Conservation (phyloP, 441 rosid species). For the Raphanus hybrid region DNA sequence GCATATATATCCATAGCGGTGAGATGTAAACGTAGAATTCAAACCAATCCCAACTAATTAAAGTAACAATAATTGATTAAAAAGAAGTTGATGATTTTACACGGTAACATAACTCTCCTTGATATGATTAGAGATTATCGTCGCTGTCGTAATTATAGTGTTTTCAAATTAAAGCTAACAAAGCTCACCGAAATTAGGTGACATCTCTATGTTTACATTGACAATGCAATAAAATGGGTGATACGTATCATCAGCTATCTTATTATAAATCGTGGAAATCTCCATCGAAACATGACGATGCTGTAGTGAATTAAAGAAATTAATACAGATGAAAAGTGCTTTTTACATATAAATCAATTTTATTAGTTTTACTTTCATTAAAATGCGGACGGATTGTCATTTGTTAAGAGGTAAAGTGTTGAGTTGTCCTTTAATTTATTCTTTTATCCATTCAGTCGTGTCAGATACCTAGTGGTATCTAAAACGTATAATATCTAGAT, state of each 20-base stretch:
- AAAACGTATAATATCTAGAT: constrained; percentile 25
- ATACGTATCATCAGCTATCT: constrained; percentile 2
- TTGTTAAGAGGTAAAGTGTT: neutral
- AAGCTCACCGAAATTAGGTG: constrained; percentile 20
- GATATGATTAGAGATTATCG: constrained; percentile 16
- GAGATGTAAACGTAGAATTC: constrained; percentile 34
- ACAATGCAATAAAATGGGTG: constrained; percentile 28
- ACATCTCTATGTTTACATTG: constrained; percentile 21
- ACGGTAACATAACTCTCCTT: constrained; percentile 32
- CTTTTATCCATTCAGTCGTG: constrained; percentile 13
- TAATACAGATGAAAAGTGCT: neutral
- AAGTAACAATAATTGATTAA: constrained; percentile 31
- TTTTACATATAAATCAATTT: no score
- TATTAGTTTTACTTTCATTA: no score
- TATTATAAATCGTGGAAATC: neutral
- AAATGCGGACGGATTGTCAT: neutral
- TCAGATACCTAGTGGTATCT: constrained; percentile 22
- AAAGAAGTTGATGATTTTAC: constrained; percentile 25
- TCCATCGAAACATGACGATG: neutral
- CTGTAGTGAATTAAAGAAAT: neutral
- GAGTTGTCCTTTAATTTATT: neutral
- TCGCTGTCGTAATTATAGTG: constrained; percentile 30
- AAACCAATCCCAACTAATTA: constrained; percentile 34
- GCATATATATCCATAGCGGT: constrained; percentile 22
- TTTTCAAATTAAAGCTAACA: constrained; percentile 29